A percentile compares a stretch with the other conserved stretches of the same genome.
Conservation (phyloP, 805 yeast species). For the Candida caryicola region DNA sequence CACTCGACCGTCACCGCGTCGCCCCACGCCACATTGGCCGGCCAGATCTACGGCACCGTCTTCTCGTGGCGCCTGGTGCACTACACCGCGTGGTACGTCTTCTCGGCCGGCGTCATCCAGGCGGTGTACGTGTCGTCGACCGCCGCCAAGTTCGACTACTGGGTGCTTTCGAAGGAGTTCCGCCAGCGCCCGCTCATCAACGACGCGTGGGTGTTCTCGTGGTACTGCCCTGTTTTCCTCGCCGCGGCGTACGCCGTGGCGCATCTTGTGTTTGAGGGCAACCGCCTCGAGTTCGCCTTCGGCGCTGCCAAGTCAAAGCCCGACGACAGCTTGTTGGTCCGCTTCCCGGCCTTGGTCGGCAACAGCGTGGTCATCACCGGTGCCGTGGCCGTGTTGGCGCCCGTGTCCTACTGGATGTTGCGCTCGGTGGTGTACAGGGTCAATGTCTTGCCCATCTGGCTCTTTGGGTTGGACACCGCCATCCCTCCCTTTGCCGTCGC, state of each 20-base stretch:
- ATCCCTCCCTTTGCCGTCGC: constrained; percentile 41
- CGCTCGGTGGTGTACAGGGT: constrained; percentile 43
- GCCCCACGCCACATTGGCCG: constrained; percentile 30
- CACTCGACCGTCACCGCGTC: constrained; percentile 32
- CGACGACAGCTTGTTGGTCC: constrained; percentile 25
- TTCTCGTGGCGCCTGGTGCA: constrained; percentile 17
- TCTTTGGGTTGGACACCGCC: constrained; percentile 35
- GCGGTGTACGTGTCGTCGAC: constrained; percentile 26
- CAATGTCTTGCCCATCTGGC: constrained; percentile 25
- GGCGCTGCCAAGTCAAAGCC: constrained; percentile 44
- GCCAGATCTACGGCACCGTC: constrained; percentile 26
- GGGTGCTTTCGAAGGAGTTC: constrained; percentile 37
- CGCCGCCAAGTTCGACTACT: constrained; percentile 25
- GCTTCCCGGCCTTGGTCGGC: constrained; percentile 30
- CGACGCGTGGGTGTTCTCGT: constrained; percentile 48
- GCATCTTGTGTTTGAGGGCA: constrained; percentile 53
- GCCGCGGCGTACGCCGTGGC: constrained; percentile 49
- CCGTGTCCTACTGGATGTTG: constrained; percentile 39
- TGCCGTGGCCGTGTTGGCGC: constrained; percentile 26
- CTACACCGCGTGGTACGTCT: constrained; percentile 18
- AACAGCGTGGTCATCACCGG: constrained; percentile 35
- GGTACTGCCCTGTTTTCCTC: constrained; percentile 37
- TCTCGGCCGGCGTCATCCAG: constrained; percentile 23
- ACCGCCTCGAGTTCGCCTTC: constrained; percentile 47
- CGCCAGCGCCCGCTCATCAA: constrained; percentile 36